Conservation (phyloP, 2,329 filamentous ascomycete genomes). For the Tolypocladium tropicale region DNA sequence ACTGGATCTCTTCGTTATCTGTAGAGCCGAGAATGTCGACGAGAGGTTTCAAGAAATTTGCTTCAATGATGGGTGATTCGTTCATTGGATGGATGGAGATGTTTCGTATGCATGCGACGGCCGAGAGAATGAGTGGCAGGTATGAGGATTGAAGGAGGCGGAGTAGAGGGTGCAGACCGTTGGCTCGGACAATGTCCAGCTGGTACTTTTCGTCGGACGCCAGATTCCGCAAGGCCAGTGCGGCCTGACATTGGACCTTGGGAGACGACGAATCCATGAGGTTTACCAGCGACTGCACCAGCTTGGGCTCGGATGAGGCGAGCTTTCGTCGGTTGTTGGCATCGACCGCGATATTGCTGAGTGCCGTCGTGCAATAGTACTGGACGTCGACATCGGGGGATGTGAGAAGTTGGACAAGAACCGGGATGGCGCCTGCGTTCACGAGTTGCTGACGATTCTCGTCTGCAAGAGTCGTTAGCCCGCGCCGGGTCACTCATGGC, state of each 20-base stretch:
- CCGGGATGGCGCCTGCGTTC: constrained; percentile 93
- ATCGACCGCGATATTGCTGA: constrained; percentile 98
- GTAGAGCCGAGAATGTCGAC: constrained; percentile 91
- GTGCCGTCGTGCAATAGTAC: constrained; percentile 97
- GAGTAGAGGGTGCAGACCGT: constrained; percentile 75
- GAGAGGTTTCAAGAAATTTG: constrained; percentile 85
- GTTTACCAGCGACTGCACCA: constrained; percentile 89
- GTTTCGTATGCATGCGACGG: constrained; percentile 95
- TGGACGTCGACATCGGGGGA: constrained; percentile 95
- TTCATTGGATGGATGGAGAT: constrained; percentile 98
- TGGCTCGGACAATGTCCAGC: constrained; percentile 87
- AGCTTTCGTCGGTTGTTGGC: constrained; percentile 82
- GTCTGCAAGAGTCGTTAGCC: constrained; percentile 41
- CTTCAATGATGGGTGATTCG: constrained; percentile 97
- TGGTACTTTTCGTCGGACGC: constrained; percentile 99
- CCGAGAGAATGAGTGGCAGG: constrained; percentile 87
- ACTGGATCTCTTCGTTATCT: constrained; percentile 98
- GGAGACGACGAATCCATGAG: constrained; percentile 96
- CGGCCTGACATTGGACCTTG: constrained; percentile 96
- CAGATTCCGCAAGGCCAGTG: constrained; percentile 83
- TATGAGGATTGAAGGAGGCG: constrained; percentile 91
- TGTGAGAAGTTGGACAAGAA: constrained; percentile 87
- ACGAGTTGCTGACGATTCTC: constrained; percentile 97
- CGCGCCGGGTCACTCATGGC: not conserved
- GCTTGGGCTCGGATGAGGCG: constrained; percentile 77